Evolutionary conservation across 2,329 filamentous ascomycete species (phyloP), one percentile per base, ranked within the genome.

Genomic region (Escovopsis weberi): DNA sequence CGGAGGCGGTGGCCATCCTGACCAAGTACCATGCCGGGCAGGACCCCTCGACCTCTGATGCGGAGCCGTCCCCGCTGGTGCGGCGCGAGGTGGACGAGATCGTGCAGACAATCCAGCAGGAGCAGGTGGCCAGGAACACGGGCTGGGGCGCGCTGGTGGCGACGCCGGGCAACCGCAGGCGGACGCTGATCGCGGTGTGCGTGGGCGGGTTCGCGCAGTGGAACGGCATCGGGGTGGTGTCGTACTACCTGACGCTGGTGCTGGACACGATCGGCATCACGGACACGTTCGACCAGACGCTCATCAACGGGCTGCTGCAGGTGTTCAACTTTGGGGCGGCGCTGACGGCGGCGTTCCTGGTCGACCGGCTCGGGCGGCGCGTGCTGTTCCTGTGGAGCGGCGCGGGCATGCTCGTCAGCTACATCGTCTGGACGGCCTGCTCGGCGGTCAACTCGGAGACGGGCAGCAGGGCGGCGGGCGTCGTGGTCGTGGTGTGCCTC

Each of bases 1-100:
- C 72, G 5, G 62, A 75, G 50, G 74, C 74, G 0, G 65, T 60
- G 12, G 57, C 59, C 0, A 68, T 75, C 26, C 52, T 78, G 0
- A 59, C 66, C 49, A 70, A 70, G 43, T 72, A 70, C 35, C 69
- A 75, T 42, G 69, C 66, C 23, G 69, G 72, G 45, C 60, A 63
- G 28, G 60, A 72, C 38, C 48, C 55, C 0, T 9, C 11, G 28
- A 7, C 8, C 8, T 9, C 28, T 4, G 2, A 10, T 30, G 4
- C 28, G 28, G 28, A 32, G 4, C 55, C 64, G 2, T 64, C 61
- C 1, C 34, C 38, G 19, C 19, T 47, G 12, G 43, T 47, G 28
- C 37, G 40, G 6, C 19, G 40, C 26, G 45, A 47, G 36, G 40
- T 39, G 10, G 40, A 34, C 30, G 43, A 47, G 40, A 47, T 47